A percentile compares a stretch with the other conserved stretches of the same genome.
Conservation (phyloP, 2,329 filamentous ascomycete species). For the Thielaviopsis populi region DNA sequence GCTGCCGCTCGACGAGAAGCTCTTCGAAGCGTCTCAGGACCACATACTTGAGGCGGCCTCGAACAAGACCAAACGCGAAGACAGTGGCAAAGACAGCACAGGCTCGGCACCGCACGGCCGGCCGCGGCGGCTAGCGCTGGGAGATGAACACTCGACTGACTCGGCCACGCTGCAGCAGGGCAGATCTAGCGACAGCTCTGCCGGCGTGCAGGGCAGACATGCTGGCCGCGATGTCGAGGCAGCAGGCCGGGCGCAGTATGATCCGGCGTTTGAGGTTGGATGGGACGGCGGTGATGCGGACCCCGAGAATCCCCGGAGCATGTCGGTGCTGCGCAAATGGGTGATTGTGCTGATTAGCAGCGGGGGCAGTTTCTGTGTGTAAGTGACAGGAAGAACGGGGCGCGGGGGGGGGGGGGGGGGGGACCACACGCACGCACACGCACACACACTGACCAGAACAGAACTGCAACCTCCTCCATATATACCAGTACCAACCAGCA, state of each 20-base stretch:
- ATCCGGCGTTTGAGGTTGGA: constrained; percentile 44
- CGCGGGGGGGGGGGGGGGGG: too few species aligned
- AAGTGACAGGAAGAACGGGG: constrained; percentile 31
- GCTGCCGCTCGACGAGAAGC: neutral
- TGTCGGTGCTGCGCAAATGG: constrained; percentile 58
- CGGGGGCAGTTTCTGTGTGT: constrained; percentile 66
- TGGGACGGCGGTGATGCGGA: constrained; percentile 63
- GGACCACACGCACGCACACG: neutral
- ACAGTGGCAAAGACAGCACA: neutral
- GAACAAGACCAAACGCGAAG: neutral
- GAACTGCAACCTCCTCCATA: constrained; percentile 73
- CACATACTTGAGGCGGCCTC: neutral
- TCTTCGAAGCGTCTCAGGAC: neutral
- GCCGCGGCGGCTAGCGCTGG: neutral
- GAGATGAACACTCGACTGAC: neutral
- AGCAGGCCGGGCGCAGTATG: neutral
- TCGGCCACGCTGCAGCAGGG: neutral
- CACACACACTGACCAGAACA: constrained; percentile 24
- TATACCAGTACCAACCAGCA: constrained; percentile 74
- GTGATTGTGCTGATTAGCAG: constrained; percentile 60
- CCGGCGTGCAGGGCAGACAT: constrained; percentile 24
- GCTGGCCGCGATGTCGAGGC: neutral
- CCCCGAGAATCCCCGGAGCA: constrained; percentile 57
- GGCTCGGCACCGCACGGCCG: neutral
- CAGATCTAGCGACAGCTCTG: constrained; percentile 32